Evolutionary conservation across 139 green algal species (phyloP).

Genomic region (Nannochloris sp.): DNA sequence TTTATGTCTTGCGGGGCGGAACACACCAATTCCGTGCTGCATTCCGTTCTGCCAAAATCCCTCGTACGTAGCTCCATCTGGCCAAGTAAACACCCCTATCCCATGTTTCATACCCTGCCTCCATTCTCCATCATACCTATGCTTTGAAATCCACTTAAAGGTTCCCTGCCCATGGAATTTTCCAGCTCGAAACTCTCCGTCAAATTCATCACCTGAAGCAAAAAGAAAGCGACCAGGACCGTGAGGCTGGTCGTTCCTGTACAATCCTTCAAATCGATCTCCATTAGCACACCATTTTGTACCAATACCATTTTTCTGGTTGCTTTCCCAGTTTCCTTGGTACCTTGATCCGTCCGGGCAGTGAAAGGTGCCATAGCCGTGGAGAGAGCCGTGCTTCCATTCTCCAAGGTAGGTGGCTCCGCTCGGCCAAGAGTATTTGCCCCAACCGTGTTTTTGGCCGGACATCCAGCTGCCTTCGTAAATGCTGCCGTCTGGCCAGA

Average conservation of each 20-base stretch:
- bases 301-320: constrained; percentile 73
- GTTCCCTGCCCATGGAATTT: constrained; percentile 79
- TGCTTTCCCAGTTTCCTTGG: constrained; percentile 55
- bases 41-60: constrained; percentile 53
- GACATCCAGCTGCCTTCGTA: constrained; percentile 69
- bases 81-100: constrained; percentile 43
- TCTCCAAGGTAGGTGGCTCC: constrained; percentile 63
- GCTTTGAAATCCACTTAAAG: constrained; percentile 72
- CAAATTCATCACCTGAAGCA: constrained; percentile 68
- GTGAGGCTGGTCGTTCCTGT: constrained; percentile 22
- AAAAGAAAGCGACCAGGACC: constrained; percentile 61
- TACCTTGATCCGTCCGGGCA: constrained; percentile 57
- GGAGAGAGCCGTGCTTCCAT: constrained; percentile 67
- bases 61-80: constrained; percentile 48
- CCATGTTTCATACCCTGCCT: constrained; percentile 47
- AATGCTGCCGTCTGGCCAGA: constrained; percentile 53
- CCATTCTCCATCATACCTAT: constrained; percentile 73
- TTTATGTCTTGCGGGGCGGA: constrained; percentile 16
- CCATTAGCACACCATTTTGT: constrained; percentile 69
- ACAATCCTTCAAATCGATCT: constrained; percentile 71
- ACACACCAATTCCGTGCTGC: constrained; percentile 53
- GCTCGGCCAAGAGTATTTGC: constrained; percentile 64
- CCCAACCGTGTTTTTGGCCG: constrained; percentile 60
- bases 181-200: constrained; percentile 77
- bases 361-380: constrained; percentile 68